Base-by-base conservation (phyloP, 306 rosid genomes). In the Lathyrus tuberosus region DNA sequence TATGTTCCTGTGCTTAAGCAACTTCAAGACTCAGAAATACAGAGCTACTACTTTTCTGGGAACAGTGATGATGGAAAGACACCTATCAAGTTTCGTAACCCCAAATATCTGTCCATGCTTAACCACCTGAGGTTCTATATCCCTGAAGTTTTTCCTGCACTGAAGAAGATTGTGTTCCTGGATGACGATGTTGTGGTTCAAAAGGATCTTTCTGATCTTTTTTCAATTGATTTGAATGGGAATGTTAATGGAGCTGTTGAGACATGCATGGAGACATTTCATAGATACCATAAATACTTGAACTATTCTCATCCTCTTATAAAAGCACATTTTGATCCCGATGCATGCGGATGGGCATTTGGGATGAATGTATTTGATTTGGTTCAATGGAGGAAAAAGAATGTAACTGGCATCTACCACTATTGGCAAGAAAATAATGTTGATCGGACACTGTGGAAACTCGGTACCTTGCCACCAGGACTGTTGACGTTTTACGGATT, bases 321-420 rank as follows among this genome's bases (percentile, higher is more conserved):
- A 43, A 80, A 84, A 5, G 15, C 88, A 3, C 97, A 91, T 81
- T 91, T 91, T 65, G 97, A 91, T 76, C 97, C 97, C 0, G 96
- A 91, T 83, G 97, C 97, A n/a, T 91, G 97, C 20, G 97, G 97
- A 62, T 91, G 97, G 97, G 97, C 97, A 17, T 91, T 88, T 72
- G 97, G 97, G 69, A 91, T 91, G 97, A 91, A 91, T 73, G 79
- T 91, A 22, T 91, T 91, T 71, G 97, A 91, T 82, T 81, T 91
- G 84, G 96, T 88, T 69, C 82, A 88, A 80, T 91, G 97, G 97
- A 88, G 97, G 84, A 85, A 82, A 61, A 86, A 84, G 79, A 91
- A 91, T 71, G 97, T 91, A 17, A 91, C 97, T 3, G 96, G 97
- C 57, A 91, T 88, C 70, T 91, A 91, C 81, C 97, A 91, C 79